These are phyloP conservation scores for Barnettozyma sucrosica DNA, from an alignment of 805 yeast genomes.

Conservation along the genomic window DNA sequence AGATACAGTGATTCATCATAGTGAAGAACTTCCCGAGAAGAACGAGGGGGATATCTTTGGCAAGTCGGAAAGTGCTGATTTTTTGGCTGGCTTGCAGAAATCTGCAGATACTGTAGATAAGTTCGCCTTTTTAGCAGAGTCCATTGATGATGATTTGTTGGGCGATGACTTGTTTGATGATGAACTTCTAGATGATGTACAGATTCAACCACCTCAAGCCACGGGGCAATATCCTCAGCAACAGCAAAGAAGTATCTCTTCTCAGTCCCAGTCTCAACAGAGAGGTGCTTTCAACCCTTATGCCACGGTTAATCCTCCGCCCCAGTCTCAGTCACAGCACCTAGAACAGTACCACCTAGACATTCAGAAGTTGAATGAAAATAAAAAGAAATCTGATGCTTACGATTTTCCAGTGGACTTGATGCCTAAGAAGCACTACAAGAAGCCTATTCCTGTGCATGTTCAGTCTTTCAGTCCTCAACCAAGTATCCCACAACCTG, in stretches of 20 bases:
- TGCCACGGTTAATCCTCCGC: constrained; percentile 10
- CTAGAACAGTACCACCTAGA: constrained; percentile 16
- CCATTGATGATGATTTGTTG: constrained; percentile 24
- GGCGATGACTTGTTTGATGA: constrained; percentile 27
- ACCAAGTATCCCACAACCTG: neutral
- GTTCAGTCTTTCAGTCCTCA: constrained; percentile 2
- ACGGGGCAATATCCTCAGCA: neutral
- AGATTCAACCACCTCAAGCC: constrained; percentile 3
- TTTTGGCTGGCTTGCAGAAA: neutral
- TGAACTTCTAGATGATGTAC: constrained; percentile 27
- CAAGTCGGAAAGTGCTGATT: neutral
- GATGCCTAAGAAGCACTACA: constrained; percentile 31
- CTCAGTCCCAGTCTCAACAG: neutral
- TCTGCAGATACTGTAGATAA: constrained; percentile 3
- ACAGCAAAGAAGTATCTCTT: too few relatives aligned
- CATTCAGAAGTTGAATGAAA: constrained; percentile 33
- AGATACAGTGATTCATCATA: constrained; percentile 1
- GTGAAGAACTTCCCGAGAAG: neutral
- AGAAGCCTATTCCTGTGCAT: constrained; percentile 7
- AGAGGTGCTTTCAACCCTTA: neutral
- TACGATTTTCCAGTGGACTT: constrained; percentile 66
- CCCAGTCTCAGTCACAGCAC: constrained; percentile 7
- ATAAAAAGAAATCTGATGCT: constrained; percentile 64
- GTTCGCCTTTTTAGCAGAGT: constrained; percentile 18
- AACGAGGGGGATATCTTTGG: neutral